Evolutionary conservation across 805 yeast species (phyloP).

Genomic region (Schwanniomyces sp.): DNA sequence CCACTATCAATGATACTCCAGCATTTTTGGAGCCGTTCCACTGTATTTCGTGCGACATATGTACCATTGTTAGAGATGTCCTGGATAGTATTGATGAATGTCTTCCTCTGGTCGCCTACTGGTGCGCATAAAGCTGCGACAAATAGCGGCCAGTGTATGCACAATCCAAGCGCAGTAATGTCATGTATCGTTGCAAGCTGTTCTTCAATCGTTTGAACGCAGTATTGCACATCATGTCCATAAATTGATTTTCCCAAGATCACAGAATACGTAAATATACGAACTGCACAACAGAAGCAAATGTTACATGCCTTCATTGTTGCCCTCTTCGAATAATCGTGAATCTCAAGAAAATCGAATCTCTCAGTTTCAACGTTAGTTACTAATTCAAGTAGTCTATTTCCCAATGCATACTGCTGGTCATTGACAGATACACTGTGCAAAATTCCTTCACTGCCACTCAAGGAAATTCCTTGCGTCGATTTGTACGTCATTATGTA

Average conservation of each 20-base stretch:
- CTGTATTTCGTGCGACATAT: background rate
- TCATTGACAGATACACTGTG: background rate
- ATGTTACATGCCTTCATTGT: slow-evolving; percentile 4
- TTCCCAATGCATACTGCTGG: background rate
- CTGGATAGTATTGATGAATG: background rate
- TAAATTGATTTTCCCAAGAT: slow-evolving; percentile 1
- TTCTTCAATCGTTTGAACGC: slow-evolving; percentile 2
- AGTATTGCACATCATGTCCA: background rate
- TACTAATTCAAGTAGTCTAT: background rate
- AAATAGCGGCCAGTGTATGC: slow-evolving; percentile 2
- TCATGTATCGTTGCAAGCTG: background rate
- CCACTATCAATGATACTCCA: slow-evolving; percentile 3
- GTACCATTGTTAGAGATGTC: background rate
- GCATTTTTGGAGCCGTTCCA: background rate
- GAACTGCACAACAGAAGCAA: slow-evolving; percentile 1
- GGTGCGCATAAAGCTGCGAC: slow-evolving; percentile 1
- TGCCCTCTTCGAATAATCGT: background rate
- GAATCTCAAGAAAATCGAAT: slow-evolving; percentile 1
- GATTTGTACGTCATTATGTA: background rate
- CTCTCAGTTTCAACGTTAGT: background rate
- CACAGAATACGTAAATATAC: background rate
- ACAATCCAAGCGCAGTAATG: background rate
- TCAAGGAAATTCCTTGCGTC: background rate
- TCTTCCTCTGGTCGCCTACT: background rate
- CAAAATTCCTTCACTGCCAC: background rate